Base-by-base conservation (phyloP, 2,329 filamentous ascomycete species). In the Fusarium verticillioides region DNA sequence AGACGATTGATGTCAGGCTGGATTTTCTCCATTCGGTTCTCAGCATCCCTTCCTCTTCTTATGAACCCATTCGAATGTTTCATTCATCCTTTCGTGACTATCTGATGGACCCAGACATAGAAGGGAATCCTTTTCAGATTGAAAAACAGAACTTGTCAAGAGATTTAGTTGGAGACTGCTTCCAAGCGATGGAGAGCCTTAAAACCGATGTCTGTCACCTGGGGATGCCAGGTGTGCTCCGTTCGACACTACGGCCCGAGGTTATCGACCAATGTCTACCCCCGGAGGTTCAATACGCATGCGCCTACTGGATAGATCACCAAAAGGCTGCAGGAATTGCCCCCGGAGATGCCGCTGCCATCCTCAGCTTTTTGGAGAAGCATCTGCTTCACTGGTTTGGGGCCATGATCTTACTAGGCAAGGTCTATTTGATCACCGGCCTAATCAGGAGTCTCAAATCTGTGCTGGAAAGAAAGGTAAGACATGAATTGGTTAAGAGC, bases 281-380 rank as follows among this genome's bases (percentile, higher is more conserved):
- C 1, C 18, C n/a, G 0, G 53, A 47, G 9, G 8, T 60, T 2
- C 60, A 63, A 32, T 63, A 63, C 3, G 60, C 60, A 5, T 63
- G 60, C 10, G 1, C 44, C 2, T 19, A 47, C 18, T 63, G 53
- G 60, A 23, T 47, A 8, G 0, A 7, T 1, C 60, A 63, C 7
- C 60, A 60, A 19, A 2, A 0, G 3, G 7, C 10, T 7, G 53
- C 34, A 2, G 53, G 52, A 7, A 10, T 23, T 10, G 5, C 5
- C 2, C 5, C 10, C 1, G 8, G 9, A 1, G 52, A 60, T 26
- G 26, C 21, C 2, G 7, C 16, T 1, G 6, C 4, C 6, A 34
- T 62, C 0, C 9, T 59, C 3, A 2, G 3, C 6, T 59, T 62
- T 7, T n/a, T 62, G 34, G 30, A 46, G 23, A 28, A 19, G 12